Evolutionary conservation across 164 flowering plant species (phyloP), one percentile per base, ranked within the genome.

Genomic region (grape (Vitis vinifera)): DNA sequence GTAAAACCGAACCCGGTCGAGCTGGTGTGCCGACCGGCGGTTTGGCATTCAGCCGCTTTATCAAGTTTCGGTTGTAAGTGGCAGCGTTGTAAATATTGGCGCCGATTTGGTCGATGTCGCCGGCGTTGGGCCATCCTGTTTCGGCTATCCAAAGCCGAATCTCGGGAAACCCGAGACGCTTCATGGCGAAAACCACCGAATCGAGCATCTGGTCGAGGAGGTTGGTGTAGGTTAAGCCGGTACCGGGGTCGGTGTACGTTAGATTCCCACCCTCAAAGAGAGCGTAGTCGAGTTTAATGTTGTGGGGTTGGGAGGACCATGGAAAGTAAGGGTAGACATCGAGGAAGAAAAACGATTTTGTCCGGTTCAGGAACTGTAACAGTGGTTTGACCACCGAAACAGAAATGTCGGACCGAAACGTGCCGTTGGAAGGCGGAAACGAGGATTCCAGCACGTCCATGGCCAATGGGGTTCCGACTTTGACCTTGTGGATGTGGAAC

Each of bases 61-160:
- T 79, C 1, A 88, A 76, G 69, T 95, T 95, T 2, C 98, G 86
- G 70, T 90, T 93, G 67, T 88, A 95, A n/a, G 83, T 84, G 50
- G 99, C 98, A 5, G 99, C 97, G 69, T 95, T 95, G 87, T 82
- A 71, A 14, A 84, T 75, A 53, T 86, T 95, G 2, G 90, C 88
- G 9, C 97, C 99, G 16, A 87, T 83, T 62, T 94, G 88, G 72
- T 93, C 97, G 19, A 81, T 2, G 62, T 91, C 94, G 14, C 98
- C 97, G 14, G 62, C 81, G 17, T 79, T 86, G 44, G 99, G 98
- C 98, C 98, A 95, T 1, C 98, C 99, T 3, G 99, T 95, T 69
- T 95, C 97, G 2, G 97, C 80, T 15, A 95, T 78, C 13, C 70
- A 82, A 1, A 93, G 14, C 62, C 86, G 84, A 9, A 89, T 64